Base-by-base conservation (phyloP, 768 basidiomycete species). In the Tricholoma flavovirens region DNA sequence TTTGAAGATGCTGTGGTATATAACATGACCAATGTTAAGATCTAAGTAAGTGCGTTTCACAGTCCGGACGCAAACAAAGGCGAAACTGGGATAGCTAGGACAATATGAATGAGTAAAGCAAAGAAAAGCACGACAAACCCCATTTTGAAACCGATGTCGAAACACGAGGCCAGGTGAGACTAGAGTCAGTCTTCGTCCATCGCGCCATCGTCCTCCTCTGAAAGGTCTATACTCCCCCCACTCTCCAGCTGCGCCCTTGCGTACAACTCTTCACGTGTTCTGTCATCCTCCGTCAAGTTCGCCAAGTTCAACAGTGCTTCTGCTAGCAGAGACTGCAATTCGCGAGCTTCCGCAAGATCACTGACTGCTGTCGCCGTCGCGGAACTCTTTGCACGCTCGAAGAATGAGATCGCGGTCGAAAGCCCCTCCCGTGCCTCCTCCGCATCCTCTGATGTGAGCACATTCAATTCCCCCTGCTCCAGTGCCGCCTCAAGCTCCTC, bases 251-350 rank as follows among this genome's bases (percentile, higher is more conserved):
- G 72, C 11, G 83, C 83, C 21, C 78, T 67, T 19, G 62, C 60
- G 64, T 84, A 85, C 59, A 84, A 67, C 61, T 71, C 74, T 67
- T 84, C 83, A 32, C 80, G 71, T 57, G 73, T 68, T 40, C 60
- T 64, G 64, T 71, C 72, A 60, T 83, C 80, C 54, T 64, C 62
- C 2, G 82, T 83, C 36, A 86, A 64, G 63, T 84, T 85, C 26
- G 81, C 84, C 17, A 86, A 73, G 38, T 81, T 79, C 42, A 85
- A 56, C 12, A 85, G 69, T 21, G 83, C 81, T 65, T 86, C 84
- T 0, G 76, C 77, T 10, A 84, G 69, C 62, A 80, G 64, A 14
- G 59, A 54, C 22, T 60, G 64, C 53, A 75, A 60, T 59, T 75
- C 71, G 33, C 62, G 46, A 19, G 49, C 49, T 49, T 66, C 64